phyloP scores from a whole-genome alignment of 2,329 filamentous ascomycete genomes.

The Colletotrichum chrysophilum region DNA sequence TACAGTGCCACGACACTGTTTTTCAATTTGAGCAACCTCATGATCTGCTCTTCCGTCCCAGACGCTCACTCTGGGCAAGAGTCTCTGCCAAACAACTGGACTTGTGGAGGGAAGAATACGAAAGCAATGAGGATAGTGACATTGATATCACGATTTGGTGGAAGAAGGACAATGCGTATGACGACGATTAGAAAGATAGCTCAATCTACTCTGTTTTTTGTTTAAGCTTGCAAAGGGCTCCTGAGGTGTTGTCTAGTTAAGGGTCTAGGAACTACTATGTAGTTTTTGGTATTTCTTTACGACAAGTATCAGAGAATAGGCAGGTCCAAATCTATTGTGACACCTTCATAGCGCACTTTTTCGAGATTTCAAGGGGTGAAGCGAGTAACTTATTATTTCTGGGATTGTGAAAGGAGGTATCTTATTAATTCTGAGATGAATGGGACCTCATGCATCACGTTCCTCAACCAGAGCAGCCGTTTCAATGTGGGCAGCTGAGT shows the following conservation, averaged over 20 bases:
- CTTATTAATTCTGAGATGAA: not conserved
- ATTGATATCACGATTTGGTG: not conserved
- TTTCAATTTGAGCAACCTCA: not conserved
- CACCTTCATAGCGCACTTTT: not conserved
- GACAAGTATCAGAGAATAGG: too few relatives aligned
- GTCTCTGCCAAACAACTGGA: not conserved
- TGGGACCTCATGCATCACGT: not conserved
- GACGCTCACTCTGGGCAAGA: not conserved
- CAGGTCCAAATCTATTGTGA: too few relatives aligned
- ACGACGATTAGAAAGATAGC: not conserved
- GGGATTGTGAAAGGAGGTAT: not conserved
- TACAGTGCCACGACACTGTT: not conserved
- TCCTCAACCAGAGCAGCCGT: too few relatives aligned
- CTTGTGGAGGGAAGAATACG: not conserved
- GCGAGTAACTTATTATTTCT: not conserved
- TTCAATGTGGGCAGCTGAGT: not conserved
- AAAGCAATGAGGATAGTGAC: not conserved
- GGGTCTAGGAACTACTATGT: not conserved
- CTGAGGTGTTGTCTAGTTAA: not conserved
- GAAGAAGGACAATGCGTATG: not conserved
- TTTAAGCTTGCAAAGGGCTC: not conserved
- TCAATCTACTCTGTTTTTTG: not conserved
- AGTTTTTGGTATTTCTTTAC: not conserved
- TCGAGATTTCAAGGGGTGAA: not conserved
- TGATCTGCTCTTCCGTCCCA: not conserved